Percentiles rank a stretch among this genome's conserved stretches.
phyloP scores from a whole-genome alignment of 306 rosid species.

The Crotalaria pallida region DNA sequence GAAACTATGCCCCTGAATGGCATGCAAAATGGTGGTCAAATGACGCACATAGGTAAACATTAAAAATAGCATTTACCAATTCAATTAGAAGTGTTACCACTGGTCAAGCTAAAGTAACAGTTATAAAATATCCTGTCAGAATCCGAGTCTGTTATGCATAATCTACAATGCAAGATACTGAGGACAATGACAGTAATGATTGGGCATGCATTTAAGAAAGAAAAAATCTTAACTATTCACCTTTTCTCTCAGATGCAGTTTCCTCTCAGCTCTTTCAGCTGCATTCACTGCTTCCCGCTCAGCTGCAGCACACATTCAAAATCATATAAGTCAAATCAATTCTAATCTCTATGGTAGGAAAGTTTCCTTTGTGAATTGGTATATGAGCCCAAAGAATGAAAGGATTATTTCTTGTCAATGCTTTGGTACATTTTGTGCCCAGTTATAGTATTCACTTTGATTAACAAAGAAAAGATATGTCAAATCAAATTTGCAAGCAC shows the following conservation, averaged over 20 bases:
- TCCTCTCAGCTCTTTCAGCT: conserved; percentile 94
- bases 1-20: neutral
- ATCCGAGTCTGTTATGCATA: neutral
- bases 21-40: neutral
- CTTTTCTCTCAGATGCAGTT: conserved; percentile 71
- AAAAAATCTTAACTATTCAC: conserved; percentile 35
- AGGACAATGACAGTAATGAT: neutral
- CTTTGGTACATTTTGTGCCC: too few species aligned
- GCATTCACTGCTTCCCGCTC: conserved; percentile 92
- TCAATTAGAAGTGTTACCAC: neutral
- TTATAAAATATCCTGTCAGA: neutral
- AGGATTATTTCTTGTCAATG: too few species aligned
- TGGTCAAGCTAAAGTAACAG: neutral
- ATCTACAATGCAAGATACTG: neutral
- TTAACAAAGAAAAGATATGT: too few species aligned
- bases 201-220: neutral
- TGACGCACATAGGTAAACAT: neutral
- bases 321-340: conserved; percentile 3
- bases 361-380: too few species aligned
- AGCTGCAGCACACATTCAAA: conserved; percentile 45
- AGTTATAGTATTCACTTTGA: too few species aligned
- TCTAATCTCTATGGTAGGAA: too few species aligned
- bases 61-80: neutral
- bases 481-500: conserved; percentile 2
- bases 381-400: too few species aligned